These are phyloP conservation scores for Elsinoe fawcettii DNA, from an alignment of 2,329 filamentous ascomycete species.

Conservation along the genomic window DNA sequence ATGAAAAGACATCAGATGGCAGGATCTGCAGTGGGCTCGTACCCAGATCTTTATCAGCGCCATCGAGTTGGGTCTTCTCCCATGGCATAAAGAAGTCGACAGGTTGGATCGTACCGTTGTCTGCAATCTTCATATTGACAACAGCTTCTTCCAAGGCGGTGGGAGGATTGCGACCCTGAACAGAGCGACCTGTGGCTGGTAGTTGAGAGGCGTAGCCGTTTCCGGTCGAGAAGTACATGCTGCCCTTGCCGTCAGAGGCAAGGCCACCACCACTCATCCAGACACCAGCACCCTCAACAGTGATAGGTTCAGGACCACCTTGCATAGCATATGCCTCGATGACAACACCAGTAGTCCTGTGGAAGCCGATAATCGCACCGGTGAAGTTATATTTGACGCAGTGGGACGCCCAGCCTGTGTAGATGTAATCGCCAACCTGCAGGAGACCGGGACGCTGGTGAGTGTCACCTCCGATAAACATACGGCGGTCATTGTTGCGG, in stretches of 20 bases:
- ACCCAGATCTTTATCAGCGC: slow-evolving; percentile 44
- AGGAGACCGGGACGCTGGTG: slow-evolving; percentile 42
- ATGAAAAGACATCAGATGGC: slow-evolving; percentile 37
- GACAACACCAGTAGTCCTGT: slow-evolving; percentile 39
- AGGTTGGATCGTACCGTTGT: slow-evolving; percentile 36
- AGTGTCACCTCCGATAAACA: slow-evolving; percentile 43
- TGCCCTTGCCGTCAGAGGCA: slow-evolving; percentile 40
- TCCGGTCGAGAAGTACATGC: slow-evolving; percentile 42
- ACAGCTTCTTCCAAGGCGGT: slow-evolving; percentile 43
- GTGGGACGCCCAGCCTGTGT: slow-evolving; percentile 45
- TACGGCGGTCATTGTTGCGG: slow-evolving; percentile 40
- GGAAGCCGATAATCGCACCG: slow-evolving; percentile 43
- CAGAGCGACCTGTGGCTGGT: slow-evolving; percentile 30
- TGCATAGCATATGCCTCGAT: slow-evolving; percentile 40
- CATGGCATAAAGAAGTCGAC: slow-evolving; percentile 47
- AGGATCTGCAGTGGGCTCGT: slow-evolving; percentile 40
- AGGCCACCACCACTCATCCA: slow-evolving; percentile 47
- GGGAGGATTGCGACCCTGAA: slow-evolving; percentile 39
- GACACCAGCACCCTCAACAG: slow-evolving; percentile 36
- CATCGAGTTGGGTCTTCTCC: slow-evolving; percentile 44
- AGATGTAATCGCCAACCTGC: slow-evolving; percentile 41
- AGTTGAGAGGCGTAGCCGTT: slow-evolving; percentile 45
- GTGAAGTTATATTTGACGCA: slow-evolving; percentile 47
- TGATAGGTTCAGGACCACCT: slow-evolving; percentile 35
- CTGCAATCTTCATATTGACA: slow-evolving; percentile 42